Base-by-base conservation (phyloP, 2,329 filamentous ascomycete species). In the Elsinoe batatas region DNA sequence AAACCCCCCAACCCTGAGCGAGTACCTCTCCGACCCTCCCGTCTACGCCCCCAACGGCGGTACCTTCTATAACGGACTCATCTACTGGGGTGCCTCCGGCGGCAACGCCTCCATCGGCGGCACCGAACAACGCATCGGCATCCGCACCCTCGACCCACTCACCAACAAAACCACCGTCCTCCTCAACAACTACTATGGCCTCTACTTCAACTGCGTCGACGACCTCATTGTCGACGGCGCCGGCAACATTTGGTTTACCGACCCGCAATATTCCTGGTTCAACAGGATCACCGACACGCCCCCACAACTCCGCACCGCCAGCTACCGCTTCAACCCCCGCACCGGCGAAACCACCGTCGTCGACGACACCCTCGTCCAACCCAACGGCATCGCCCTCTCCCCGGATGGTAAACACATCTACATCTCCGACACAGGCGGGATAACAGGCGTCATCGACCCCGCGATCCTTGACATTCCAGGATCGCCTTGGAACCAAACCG, bases 161-260 rank as follows among this genome's bases (percentile, higher is more conserved):
- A 77, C 74, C 2, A 72, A 72, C 62, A 63, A 66, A 8, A 71
- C 71, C 3, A 64, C 63, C 5, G 67, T 65, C 3, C 63, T 78
- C 18, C 58, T 77, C 13, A 76, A 74, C 57, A 74, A 71, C 60
- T 77, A 71, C 63, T 72, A 71, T 49, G 75, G 75, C 26, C 71
- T 70, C 62, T 73, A 74, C 64, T 72, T 76, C 62, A 70, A 67
- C 59, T 67, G 64, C 20, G 60, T 74, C 53, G 72, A 76, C 61
- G 74, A 76, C 53, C 37, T 58, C 58, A 10, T 57, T 40, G 69
- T 75, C 42, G 69, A 73, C 32, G 60, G 64, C 4, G 71, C 70
- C 0, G 73, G 72, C 46, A 71, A 75, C 40, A 65, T 78, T 40
- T 78, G 75, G 73, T 77, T 78, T 64, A 77, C 75, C 1, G 75